These are phyloP conservation scores for Euphorbia celastroides DNA, from an alignment of 441 rosid genomes.

Conservation along the genomic window DNA sequence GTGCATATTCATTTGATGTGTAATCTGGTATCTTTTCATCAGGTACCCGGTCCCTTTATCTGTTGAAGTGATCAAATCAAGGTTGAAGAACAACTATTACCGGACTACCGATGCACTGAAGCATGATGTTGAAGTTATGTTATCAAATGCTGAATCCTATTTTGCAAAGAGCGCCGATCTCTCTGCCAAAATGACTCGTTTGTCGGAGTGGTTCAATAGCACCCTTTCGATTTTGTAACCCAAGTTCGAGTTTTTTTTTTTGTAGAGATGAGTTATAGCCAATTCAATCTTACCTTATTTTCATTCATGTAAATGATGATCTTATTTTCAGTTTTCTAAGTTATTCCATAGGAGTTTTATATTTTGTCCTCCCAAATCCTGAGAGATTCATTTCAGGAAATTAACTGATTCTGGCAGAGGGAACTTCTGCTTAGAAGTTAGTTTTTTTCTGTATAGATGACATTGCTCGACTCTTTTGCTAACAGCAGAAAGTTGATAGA, in stretches of 20 bases:
- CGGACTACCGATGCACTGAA: conserved; percentile 68
- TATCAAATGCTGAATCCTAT: conserved; percentile 61
- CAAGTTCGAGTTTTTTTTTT: conserved; percentile 11
- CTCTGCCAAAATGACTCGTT: conserved; percentile 44
- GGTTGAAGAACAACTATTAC: conserved; percentile 85
- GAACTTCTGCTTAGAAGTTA: conserved; percentile 24
- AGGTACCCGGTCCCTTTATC: conserved; percentile 93
- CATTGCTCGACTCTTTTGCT: conserved; percentile 3
- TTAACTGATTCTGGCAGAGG: conserved; percentile 25
- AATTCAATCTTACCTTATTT: background rate
- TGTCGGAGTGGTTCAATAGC: conserved; percentile 52
- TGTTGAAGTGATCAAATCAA: conserved; percentile 54
- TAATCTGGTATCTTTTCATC: conserved; percentile 17
- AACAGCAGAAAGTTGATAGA: conserved; percentile 7
- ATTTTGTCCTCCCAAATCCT: background rate
- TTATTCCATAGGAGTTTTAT: conserved; percentile 14
- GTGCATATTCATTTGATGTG: background rate
- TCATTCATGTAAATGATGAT: conserved; percentile 25
- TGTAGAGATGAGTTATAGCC: conserved; percentile 11
- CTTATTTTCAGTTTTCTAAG: background rate
- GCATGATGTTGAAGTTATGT: conserved; percentile 69
- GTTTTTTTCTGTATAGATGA: conserved; percentile 29
- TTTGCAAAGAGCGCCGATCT: conserved; percentile 54
- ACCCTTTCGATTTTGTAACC: conserved; percentile 46
- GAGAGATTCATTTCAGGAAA: background rate